Percentiles rank a stretch among this genome's conserved stretches.
These are phyloP conservation scores for Leccinellum rugosiceps DNA, from an alignment of 768 basidiomycete genomes.

Conservation along the genomic window DNA sequence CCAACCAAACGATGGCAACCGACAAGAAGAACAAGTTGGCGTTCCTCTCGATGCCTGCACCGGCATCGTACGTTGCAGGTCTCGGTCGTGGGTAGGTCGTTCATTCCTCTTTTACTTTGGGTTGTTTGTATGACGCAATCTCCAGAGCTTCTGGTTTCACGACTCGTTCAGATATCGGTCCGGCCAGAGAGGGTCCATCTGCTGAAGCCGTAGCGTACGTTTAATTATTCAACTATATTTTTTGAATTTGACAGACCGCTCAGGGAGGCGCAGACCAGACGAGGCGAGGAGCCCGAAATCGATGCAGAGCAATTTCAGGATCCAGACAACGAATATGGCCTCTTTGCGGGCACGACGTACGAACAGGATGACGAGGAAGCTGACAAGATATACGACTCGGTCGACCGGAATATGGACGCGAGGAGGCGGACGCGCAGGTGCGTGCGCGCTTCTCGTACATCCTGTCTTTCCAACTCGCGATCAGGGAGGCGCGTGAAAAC, in stretches of 20 bases:
- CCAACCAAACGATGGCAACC: slow-evolving; percentile 35
- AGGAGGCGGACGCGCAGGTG: slow-evolving; percentile 77
- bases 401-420: slow-evolving; percentile 88
- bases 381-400: slow-evolving; percentile 90
- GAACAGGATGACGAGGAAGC: slow-evolving; percentile 98
- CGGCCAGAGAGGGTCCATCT: slow-evolving; percentile 91
- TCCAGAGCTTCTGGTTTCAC: slow-evolving; percentile 93
- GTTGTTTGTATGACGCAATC: slow-evolving; percentile 9
- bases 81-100: slow-evolving; percentile 85
- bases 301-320: slow-evolving; percentile 94
- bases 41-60: slow-evolving; percentile 88
- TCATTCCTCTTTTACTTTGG: background rate
- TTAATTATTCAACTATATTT: background rate
- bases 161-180: slow-evolving; percentile 97
- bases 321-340: slow-evolving; percentile 94
- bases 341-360: slow-evolving; percentile 94
- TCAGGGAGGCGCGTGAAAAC: slow-evolving; percentile 73
- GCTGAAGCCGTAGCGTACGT: slow-evolving; percentile 87
- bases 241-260: background rate
- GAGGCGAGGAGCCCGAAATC: slow-evolving; percentile 85
- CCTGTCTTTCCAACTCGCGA: slow-evolving; percentile 7
- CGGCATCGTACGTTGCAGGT: slow-evolving; percentile 97
- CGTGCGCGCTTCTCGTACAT: slow-evolving; percentile 31
- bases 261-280: slow-evolving; percentile 81
- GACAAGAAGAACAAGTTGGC: slow-evolving; percentile 80